Conservation (phyloP, 2,329 filamentous ascomycete species). For the Aureobasidium sp. region DNA sequence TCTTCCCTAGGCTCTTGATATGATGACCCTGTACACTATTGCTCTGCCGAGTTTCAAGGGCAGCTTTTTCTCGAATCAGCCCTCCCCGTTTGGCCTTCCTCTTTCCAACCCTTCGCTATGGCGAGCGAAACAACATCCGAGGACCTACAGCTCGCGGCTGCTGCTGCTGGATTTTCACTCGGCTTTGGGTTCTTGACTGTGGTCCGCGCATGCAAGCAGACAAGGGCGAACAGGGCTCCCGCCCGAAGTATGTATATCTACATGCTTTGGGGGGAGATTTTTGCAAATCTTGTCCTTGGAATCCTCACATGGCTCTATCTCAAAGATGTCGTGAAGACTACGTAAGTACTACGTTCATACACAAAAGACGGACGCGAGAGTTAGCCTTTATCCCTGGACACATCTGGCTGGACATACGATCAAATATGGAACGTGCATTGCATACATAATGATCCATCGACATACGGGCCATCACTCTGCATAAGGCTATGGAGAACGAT, state of each 20-base stretch:
- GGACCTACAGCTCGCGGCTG: slow-evolving; percentile 14
- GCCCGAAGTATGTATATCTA: slow-evolving; percentile 24
- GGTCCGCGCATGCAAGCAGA: slow-evolving; percentile 32
- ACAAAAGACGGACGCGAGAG: not conserved
- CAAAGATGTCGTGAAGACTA: slow-evolving; percentile 10
- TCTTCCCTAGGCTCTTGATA: not conserved
- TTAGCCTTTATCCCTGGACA: not conserved
- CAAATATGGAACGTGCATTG: not conserved
- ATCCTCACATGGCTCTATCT: slow-evolving; percentile 32
- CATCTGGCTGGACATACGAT: not conserved
- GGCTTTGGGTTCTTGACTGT: slow-evolving; percentile 35
- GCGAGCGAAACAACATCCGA: slow-evolving; percentile 2
- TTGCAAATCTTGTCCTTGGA: slow-evolving; percentile 36
- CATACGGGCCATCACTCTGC: not conserved
- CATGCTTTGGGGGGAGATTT: slow-evolving; percentile 40
- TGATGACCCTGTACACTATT: not conserved
- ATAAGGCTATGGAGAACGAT: not conserved
- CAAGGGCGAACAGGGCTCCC: slow-evolving; percentile 14
- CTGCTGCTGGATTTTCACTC: slow-evolving; percentile 31
- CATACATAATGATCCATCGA: not conserved
- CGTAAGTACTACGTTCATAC: not conserved
- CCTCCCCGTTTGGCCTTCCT: not conserved
- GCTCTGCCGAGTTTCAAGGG: not conserved
- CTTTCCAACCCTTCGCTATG: not conserved
- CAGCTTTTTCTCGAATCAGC: not conserved